phyloP scores from a whole-genome alignment of 2,329 filamentous ascomycete species.

The Beauveria rudraprayagi region DNA sequence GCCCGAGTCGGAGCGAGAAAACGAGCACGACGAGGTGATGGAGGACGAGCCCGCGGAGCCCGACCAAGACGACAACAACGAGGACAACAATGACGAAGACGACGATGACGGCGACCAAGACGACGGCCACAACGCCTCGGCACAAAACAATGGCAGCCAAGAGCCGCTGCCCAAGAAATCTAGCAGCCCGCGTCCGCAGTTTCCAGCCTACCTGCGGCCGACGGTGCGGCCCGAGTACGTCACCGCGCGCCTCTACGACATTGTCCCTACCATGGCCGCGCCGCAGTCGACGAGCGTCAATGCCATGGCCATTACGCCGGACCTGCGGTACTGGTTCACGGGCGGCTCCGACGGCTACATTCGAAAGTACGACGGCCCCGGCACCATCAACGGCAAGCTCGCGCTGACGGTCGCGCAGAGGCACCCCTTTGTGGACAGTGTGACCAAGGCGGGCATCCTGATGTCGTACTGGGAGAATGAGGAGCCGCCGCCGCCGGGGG shows the following conservation, averaged over 20 bases:
- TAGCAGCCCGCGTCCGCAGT: slow-evolving; percentile 20
- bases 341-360: slow-evolving; percentile 94
- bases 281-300: slow-evolving; percentile 96
- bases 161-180: slow-evolving; percentile 20
- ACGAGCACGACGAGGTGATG: slow-evolving; percentile 15
- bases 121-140: slow-evolving; percentile 28
- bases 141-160: slow-evolving; percentile 16
- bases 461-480: slow-evolving; percentile 99
- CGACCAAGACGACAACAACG: slow-evolving; percentile 28
- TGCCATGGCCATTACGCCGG: slow-evolving; percentile 80
- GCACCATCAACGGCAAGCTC: slow-evolving; percentile 90
- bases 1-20: slow-evolving; percentile 26
- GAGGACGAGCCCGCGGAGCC: slow-evolving; percentile 19
- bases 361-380: slow-evolving; percentile 90
- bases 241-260: slow-evolving; percentile 77
- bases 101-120: slow-evolving; percentile 27
- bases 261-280: slow-evolving; percentile 92
- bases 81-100: slow-evolving; percentile 28
- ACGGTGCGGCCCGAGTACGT: slow-evolving; percentile 70
- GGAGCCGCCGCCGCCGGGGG: slow-evolving; percentile 47
- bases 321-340: slow-evolving; percentile 91
- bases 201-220: slow-evolving; percentile 36
- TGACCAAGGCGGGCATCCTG: slow-evolving; percentile 87
- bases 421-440: slow-evolving; percentile 95
- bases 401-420: slow-evolving; percentile 89